Evolutionary conservation across 2,329 filamentous ascomycete species (phyloP).

Genomic region (Alternaria sp.): DNA sequence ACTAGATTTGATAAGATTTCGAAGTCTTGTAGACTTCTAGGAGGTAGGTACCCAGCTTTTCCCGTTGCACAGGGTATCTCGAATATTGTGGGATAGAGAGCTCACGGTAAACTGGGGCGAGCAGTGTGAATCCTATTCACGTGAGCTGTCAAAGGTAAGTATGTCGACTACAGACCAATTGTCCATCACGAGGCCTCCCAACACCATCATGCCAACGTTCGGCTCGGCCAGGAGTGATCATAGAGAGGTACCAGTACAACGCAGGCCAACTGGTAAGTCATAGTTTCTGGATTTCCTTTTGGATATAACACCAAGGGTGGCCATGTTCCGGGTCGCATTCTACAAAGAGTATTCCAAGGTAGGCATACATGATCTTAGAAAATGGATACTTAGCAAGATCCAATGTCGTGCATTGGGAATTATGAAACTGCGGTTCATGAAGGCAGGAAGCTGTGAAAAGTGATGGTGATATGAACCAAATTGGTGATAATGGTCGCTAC

Average conservation of each 20-base stretch:
- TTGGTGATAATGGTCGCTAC: background rate
- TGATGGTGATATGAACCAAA: background rate
- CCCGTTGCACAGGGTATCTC: too few species aligned
- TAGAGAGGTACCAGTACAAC: background rate
- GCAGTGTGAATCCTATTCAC: too few species aligned
- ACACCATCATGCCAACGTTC: background rate
- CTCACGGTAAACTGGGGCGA: too few species aligned
- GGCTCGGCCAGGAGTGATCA: background rate
- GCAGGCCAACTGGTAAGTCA: background rate
- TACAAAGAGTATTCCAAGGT: background rate
- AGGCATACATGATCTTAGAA: background rate
- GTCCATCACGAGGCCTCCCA: background rate
- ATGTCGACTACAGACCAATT: background rate
- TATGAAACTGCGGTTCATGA: background rate
- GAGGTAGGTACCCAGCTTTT: too few species aligned
- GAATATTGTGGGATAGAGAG: too few species aligned
- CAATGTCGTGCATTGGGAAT: background rate
- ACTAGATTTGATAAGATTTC: too few species aligned
- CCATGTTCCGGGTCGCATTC: background rate
- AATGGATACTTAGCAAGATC: background rate
- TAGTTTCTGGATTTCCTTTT: background rate
- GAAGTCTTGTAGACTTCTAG: too few species aligned
- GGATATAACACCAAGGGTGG: background rate
- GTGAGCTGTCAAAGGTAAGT: too few species aligned
- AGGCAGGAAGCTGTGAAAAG: background rate